phyloP scores from a whole-genome alignment of 2,329 filamentous ascomycete species.

The Xylariaceae sp. region DNA sequence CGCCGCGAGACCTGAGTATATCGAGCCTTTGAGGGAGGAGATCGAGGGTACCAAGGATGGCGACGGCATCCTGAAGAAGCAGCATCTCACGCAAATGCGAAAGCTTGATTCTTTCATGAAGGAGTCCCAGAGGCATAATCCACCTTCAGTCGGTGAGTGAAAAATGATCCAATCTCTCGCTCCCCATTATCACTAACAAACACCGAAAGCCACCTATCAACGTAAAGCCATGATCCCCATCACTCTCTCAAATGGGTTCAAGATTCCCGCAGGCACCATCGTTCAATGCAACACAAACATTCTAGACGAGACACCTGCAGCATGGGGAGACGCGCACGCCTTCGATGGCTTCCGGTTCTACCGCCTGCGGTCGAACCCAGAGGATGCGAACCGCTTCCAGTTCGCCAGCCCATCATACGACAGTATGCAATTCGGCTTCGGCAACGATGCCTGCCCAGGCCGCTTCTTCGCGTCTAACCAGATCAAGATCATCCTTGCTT shows the following conservation, averaged over 20 bases:
- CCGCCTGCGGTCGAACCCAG: conserved; percentile 21
- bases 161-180: background rate
- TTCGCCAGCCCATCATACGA: conserved; percentile 33
- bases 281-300: conserved; percentile 28
- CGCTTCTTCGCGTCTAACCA: conserved; percentile 38
- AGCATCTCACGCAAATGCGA: conserved; percentile 29
- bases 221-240: conserved; percentile 28
- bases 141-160: conserved; percentile 27
- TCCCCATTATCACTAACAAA: background rate
- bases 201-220: conserved; percentile 23
- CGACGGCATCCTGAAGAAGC: conserved; percentile 24
- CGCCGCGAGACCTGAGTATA: conserved; percentile 37
- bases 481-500: conserved; percentile 33
- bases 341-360: conserved; percentile 30
- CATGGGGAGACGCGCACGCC: conserved; percentile 24
- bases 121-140: conserved; percentile 33
- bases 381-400: conserved; percentile 27
- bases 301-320: conserved; percentile 23
- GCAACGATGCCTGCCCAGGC: conserved; percentile 38
- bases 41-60: conserved; percentile 29
- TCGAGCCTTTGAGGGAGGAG: conserved; percentile 40
- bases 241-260: conserved; percentile 32
- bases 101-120: conserved; percentile 39
- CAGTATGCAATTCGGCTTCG: conserved; percentile 36
- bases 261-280: conserved; percentile 27